Base-by-base conservation (phyloP, 2,329 filamentous ascomycete species). In the Leptosphaerulina australis region DNA sequence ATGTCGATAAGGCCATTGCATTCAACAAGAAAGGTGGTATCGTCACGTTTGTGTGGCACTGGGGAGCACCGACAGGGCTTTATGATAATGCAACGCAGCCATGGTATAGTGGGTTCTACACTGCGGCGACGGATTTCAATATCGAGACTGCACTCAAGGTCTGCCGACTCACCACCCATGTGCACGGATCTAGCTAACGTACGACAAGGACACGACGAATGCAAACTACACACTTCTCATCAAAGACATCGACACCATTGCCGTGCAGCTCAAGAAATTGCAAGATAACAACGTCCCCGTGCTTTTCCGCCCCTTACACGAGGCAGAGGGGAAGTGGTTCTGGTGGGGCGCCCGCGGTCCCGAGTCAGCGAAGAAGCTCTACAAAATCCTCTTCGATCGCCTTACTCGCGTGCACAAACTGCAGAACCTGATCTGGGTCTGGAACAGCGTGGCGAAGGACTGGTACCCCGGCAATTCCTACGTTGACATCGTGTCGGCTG, bases 91-190 rank as follows among this genome's bases (percentile, higher is more conserved):
- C 59, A 2, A 72, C 73, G 37, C 66, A 79, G 33, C 72, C 68
- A n/a, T 80, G 79, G 78, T 81, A 71, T 65, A 67, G 67, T 7
- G 78, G 78, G 5, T 80, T 81, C 67, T 81, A 81, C 65, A 79
- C 77, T 20, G 66, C 67, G n/a, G 77, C 77, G 1, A 78, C 77
- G 1, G 76, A 77, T 47, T 81, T 80, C 58, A 72, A 80, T 52
- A 59, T 80, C n/a, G 68, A 66, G 1, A 62, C 72, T 1, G 76
- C 78, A 2, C 63, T 81, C 3, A 65, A 64, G 38, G 28, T 30
- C 7, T 8, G 28, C n/a, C 6, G 8, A n/a, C n/a, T n/a, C n/a
- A n/a, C n/a, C n/a, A n/a, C n/a, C n/a, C n/a, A n/a, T n/a, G n/a
- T n/a, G n/a, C n/a, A n/a, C n/a, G n/a, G n/a, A n/a, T n/a, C n/a